Conservation (phyloP, 169 alveolate species). For the Plasmodium reichenowi region DNA sequence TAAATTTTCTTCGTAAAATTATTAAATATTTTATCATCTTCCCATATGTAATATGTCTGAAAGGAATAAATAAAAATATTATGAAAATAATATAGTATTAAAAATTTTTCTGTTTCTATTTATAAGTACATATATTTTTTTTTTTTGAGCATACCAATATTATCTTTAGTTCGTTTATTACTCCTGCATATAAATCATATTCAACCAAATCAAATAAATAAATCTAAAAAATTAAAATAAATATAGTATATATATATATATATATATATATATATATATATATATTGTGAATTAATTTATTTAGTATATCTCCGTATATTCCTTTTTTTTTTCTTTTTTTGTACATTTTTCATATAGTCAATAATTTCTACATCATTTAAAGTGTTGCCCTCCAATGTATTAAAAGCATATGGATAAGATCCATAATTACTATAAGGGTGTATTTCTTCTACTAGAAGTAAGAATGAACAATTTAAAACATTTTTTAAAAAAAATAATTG, state of each 20-base stretch:
- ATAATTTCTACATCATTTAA: slow-evolving; percentile 47
- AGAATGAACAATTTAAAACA: slow-evolving; percentile 62
- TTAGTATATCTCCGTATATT: neutral
- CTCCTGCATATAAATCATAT: slow-evolving; percentile 64
- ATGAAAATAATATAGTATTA: neutral
- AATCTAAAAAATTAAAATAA: slow-evolving; percentile 27
- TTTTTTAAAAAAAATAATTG: slow-evolving; percentile 66
- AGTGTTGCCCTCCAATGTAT: slow-evolving; percentile 72
- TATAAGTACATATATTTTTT: neutral
- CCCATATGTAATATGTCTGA: slow-evolving; percentile 70
- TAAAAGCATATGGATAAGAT: slow-evolving; percentile 72
- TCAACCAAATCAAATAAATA: slow-evolving; percentile 50
- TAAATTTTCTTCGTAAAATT: slow-evolving; percentile 64
- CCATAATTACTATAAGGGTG: slow-evolving; percentile 73
- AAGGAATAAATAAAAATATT: neutral
- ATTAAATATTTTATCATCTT: slow-evolving; percentile 58
- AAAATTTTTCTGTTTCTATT: neutral
- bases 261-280: slow-evolving; percentile 2
- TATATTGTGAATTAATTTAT: neutral
- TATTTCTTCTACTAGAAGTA: slow-evolving; percentile 57
- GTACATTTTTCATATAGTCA: slow-evolving; percentile 76
- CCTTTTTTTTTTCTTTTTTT: neutral
- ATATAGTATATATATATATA: neutral
- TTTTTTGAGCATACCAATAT: slow-evolving; percentile 41
- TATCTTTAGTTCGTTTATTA: slow-evolving; percentile 49